Base-by-base conservation (phyloP, 768 basidiomycete species). In the Sarcomyxa edulis region DNA sequence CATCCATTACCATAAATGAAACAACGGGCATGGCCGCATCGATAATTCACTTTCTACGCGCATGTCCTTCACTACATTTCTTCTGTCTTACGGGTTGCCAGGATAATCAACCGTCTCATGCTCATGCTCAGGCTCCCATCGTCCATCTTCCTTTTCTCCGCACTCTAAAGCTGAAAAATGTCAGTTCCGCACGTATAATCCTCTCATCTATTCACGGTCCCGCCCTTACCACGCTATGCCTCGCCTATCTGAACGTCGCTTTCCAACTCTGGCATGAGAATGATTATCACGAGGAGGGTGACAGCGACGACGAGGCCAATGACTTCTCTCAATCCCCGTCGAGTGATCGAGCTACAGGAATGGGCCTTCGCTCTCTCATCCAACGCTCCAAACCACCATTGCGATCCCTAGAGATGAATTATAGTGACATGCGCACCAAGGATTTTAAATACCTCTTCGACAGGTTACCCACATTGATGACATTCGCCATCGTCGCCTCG, bases 381-480 rank as follows among this genome's bases (percentile, higher is more conserved):
- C 51, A 59, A 7, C 74, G 81, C 7, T 80, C 71, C 40, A 62
- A 62, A 34, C 86, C 86, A 2, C 81, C 81, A 10, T 60, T 89
- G 27, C 67, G 68, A 33, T 56, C 77, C 22, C 71, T 88, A 16
- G 73, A 81, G 52, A 88, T 89, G 85, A 80, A 88, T 49, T 83
- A 79, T 48, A 80, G 81, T 37, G 86, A 88, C 59, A 80, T 86
- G 76, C 80, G 84, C 31, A 88, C 84, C 22, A 88, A 86, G 60
- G 86, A 89, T 52, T 89, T 89, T 52, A 54, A 50, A 21, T 84
- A 77, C 61, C 63, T 78, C 33, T 88, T 88, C 46, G 73, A 77
- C 40, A 64, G 68, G 25, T 60, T 84, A 9, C 52, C 55, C 1
- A 43, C 55, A 23, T 61, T 89, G 32, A 72, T 74, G 48, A 72